These are phyloP conservation scores for Dendrobium officinale DNA, from an alignment of 106 monocot species.

Conservation along the genomic window DNA sequence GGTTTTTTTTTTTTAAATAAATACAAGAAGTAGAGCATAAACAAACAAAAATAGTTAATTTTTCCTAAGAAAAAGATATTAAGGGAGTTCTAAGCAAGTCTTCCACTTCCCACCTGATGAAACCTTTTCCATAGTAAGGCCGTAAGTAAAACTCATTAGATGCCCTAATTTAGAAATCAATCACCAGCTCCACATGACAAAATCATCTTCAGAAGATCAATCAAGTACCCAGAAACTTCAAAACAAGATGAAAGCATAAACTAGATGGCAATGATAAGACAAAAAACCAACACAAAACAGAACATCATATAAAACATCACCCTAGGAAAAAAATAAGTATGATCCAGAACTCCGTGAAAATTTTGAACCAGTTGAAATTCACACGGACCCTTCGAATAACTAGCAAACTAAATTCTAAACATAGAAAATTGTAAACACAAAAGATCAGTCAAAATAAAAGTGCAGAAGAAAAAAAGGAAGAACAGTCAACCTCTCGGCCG, in stretches of 20 bases:
- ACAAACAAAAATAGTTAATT: neutral
- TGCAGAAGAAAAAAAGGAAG: neutral
- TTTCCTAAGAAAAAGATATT: neutral
- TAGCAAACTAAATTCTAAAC: neutral
- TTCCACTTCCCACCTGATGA: neutral
- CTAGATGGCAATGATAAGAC: neutral
- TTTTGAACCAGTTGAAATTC: neutral
- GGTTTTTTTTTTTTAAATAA: too few species aligned
- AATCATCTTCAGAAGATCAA: neutral
- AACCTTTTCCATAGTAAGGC: neutral
- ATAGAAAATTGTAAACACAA: neutral
- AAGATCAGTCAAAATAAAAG: neutral
- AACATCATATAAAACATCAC: neutral
- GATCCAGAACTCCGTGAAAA: neutral
- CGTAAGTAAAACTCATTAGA: neutral
- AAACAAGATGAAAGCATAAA: neutral
- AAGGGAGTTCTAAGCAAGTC: neutral
- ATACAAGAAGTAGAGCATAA: too few species aligned
- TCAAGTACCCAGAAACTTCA: neutral
- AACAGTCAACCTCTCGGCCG: conserved; percentile 35
- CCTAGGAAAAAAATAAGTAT: neutral
- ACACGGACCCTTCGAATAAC: neutral
- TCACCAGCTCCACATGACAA: neutral
- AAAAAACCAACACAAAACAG: neutral
- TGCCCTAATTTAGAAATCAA: neutral